phyloP scores from a whole-genome alignment of 2,329 filamentous ascomycete species.

The Diplodia intermedia region DNA sequence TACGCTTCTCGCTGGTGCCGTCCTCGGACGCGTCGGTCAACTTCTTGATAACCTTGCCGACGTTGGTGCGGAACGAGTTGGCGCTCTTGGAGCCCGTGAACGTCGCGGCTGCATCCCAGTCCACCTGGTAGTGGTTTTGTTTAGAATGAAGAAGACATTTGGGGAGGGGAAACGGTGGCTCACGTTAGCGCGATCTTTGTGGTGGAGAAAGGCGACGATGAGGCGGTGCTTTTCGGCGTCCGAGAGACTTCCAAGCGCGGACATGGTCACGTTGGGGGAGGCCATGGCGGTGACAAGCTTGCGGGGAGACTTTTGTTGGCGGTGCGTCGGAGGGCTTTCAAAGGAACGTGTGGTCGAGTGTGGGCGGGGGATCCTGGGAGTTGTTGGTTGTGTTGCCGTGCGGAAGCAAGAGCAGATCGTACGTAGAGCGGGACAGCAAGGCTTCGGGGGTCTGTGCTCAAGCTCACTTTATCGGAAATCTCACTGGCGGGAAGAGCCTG shows the following conservation, averaged over 20 bases:
- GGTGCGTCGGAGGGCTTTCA: too few species aligned
- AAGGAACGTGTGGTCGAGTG: too few species aligned
- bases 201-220: not conserved
- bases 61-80: not conserved
- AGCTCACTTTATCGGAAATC: too few species aligned
- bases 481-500: too few species aligned
- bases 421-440: not conserved
- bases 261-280: not conserved
- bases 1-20: not conserved
- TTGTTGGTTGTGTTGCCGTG: too few species aligned
- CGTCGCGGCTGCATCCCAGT: too few species aligned
- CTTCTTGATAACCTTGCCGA: not conserved
- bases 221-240: not conserved
- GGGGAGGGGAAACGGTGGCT: not conserved
- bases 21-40: not conserved
- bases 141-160: too few species aligned
- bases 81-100: not conserved
- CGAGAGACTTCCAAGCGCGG: not conserved
- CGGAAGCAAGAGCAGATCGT: not conserved
- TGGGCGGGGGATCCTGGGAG: too few species aligned
- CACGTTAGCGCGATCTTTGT: not conserved
- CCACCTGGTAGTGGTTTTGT: too few species aligned
- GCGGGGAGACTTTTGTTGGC: too few species aligned
- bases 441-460: too few species aligned
- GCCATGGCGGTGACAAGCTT: not conserved